Evolutionary conservation across 306 rosid species (phyloP), one percentile per base, ranked within the genome.

Genomic region (Senna tora): DNA sequence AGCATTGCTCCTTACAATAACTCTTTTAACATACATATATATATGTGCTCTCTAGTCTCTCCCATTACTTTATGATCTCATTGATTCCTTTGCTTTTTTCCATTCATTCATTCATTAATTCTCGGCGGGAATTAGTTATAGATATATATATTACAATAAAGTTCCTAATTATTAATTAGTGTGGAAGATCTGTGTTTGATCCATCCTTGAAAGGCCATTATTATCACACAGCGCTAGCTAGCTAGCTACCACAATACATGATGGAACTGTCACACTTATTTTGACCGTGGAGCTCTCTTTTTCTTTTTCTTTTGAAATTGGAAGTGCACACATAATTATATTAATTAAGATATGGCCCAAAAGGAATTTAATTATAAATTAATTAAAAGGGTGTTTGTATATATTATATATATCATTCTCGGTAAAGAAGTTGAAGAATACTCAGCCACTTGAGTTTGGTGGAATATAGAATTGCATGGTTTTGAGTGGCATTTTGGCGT

Each of bases 401-500:
- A n/a, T 74, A 47, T 70, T 1, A 7, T 36, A 36, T 36, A 36
- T 81, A 79, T 49, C 19, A 39, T 63, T 85, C 42, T 39, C 3
- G 76, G 63, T n/a, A 45, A 67, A 53, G 76, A 84, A 78, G 58
- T 79, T 84, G 75, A 79, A 79, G 90, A 88, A 78, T 53, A 67
- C 77, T 81, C 79, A 67, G 50, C 41, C 67, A 21, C 59, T 43
- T 47, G 25, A 61, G 88, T 77, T 77, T 82, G 79, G 87, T 81
- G 78, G 64, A 79, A 78, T 74, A 73, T 79, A 75, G 87, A 77
- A 81, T 85, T 79, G 89, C 88, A 78, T 88, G 89, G 85, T 84
- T 90, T 84, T 86, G 80, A 79, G 87, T 83, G 90, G 63, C 69
- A 64, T 79, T 88, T 88, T 88, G 97, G 90, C 89, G 78, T 81